Conservation (phyloP, 495 filamentous ascomycete genomes). For the Annulohypoxylon maeteangense region DNA sequence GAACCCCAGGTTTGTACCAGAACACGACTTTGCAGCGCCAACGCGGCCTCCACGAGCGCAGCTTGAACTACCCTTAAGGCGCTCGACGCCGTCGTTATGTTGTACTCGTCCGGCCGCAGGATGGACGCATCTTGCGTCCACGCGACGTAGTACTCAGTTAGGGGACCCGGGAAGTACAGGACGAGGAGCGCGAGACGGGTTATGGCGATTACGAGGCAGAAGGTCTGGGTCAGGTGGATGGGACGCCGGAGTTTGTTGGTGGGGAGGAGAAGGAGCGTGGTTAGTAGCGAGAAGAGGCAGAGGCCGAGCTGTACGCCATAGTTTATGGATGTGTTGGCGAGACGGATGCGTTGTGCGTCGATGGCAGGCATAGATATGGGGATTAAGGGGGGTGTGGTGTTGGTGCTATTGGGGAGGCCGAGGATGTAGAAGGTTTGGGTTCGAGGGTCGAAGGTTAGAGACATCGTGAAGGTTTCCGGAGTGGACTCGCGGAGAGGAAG, state of each 20-base stretch:
- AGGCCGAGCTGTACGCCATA: conserved; percentile 39
- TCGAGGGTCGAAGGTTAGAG: conserved; percentile 25
- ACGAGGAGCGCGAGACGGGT: conserved; percentile 25
- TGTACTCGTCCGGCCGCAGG: conserved; percentile 14
- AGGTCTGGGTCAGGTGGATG: conserved; percentile 22
- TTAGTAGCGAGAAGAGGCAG: conserved; percentile 18
- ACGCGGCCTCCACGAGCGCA: conserved; percentile 26
- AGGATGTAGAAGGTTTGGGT: conserved; percentile 38
- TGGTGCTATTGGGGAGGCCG: conserved; percentile 1
- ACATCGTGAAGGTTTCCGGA: conserved; percentile 8
- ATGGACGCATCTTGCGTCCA: conserved; percentile 33
- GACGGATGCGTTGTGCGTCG: conserved; percentile 34
- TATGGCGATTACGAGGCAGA: conserved; percentile 2
- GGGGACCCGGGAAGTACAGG: conserved; percentile 37
- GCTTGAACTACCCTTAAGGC: conserved; percentile 26
- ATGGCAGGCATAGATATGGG: conserved; percentile 30
- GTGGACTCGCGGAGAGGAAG: neutral
- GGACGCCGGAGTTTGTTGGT: conserved; percentile 21
- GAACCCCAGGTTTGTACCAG: conserved; percentile 29
- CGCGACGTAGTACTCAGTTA: conserved; percentile 39
- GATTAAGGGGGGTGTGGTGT: conserved; percentile 6
- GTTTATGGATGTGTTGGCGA: conserved; percentile 37
- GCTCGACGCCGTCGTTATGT: conserved; percentile 5
- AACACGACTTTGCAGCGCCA: conserved; percentile 27
- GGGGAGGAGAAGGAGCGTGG: conserved; percentile 27